phyloP scores from a whole-genome alignment of 306 rosid genomes.

The Begonia masoniana region DNA sequence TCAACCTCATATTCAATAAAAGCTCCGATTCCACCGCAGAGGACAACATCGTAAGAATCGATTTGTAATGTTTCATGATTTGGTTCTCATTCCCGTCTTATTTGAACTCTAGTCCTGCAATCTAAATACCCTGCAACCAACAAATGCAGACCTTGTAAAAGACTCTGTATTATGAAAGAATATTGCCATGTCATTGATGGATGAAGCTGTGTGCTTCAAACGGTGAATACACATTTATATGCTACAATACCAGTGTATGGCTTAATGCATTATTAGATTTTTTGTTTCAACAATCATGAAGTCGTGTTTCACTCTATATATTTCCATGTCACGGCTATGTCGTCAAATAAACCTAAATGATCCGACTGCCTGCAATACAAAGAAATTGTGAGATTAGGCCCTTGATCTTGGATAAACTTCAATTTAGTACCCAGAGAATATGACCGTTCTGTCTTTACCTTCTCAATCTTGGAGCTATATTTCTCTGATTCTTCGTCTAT shows the following conservation, averaged over 20 bases:
- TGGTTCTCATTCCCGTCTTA: not conserved
- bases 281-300: too few relatives aligned
- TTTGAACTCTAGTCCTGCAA: not conserved
- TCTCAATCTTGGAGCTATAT: conserved; percentile 40
- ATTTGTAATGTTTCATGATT: conserved; percentile 10
- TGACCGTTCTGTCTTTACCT: conserved; percentile 26
- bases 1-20: conserved; percentile 35
- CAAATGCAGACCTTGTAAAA: too few relatives aligned
- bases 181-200: too few relatives aligned
- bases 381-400: not conserved
- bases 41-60: conserved; percentile 21
- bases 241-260: too few relatives aligned
- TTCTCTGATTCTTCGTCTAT: conserved; percentile 53
- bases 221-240: too few relatives aligned
- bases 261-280: too few relatives aligned
- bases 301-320: too few relatives aligned
- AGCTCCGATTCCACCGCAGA: conserved; percentile 20
- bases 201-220: too few relatives aligned
- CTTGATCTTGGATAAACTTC: not conserved
- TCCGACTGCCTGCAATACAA: conserved; percentile 56
- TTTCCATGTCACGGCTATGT: not conserved
- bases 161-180: too few relatives aligned
- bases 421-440: not conserved
- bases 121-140: too few relatives aligned
- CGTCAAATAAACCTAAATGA: conserved; percentile 56